A percentile compares a stretch with the other conserved stretches of the same genome.
Evolutionary conservation across 1,284 basidiomycete genomes (phyloP).

Genomic region (Papiliotrema flavescens): DNA sequence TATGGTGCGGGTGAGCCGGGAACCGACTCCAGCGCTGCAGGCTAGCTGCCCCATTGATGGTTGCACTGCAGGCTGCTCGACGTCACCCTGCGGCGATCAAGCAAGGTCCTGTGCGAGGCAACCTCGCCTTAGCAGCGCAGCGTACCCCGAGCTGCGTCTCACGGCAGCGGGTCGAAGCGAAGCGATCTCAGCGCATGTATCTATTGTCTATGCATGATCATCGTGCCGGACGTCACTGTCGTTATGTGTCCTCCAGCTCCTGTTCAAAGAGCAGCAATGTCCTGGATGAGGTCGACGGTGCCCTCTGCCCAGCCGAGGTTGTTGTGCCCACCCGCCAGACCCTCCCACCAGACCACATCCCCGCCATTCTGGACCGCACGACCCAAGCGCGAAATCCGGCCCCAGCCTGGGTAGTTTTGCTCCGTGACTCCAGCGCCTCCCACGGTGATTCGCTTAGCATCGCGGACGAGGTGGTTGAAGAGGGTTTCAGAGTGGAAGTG

Average conservation of each 20-base stretch:
- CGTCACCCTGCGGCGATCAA: neutral
- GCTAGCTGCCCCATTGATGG: no score
- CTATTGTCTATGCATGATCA: neutral
- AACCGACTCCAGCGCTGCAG: no score
- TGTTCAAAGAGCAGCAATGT: constrained; percentile 18
- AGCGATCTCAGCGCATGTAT: neutral
- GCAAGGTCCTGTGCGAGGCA: no score
- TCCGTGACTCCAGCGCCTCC: constrained; percentile 1
- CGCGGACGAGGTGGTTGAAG: constrained; percentile 58
- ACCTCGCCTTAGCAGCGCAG: no score
- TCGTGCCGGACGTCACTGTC: neutral
- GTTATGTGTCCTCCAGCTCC: neutral
- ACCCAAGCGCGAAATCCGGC: constrained; percentile 15
- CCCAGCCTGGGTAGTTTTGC: constrained; percentile 28
- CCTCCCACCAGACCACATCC: constrained; percentile 39
- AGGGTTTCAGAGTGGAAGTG: constrained; percentile 68
- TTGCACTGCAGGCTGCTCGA: neutral
- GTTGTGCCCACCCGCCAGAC: constrained; percentile 39
- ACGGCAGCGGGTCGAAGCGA: neutral
- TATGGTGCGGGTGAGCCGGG: no score
- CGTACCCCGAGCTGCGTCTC: neutral
- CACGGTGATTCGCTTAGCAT: neutral
- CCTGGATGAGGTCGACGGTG: constrained; percentile 38
- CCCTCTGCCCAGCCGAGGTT: constrained; percentile 43
- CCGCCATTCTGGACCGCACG: constrained; percentile 7